Base-by-base conservation (phyloP, 352 stramenopile species). In the Pythium aphanidermatum region DNA sequence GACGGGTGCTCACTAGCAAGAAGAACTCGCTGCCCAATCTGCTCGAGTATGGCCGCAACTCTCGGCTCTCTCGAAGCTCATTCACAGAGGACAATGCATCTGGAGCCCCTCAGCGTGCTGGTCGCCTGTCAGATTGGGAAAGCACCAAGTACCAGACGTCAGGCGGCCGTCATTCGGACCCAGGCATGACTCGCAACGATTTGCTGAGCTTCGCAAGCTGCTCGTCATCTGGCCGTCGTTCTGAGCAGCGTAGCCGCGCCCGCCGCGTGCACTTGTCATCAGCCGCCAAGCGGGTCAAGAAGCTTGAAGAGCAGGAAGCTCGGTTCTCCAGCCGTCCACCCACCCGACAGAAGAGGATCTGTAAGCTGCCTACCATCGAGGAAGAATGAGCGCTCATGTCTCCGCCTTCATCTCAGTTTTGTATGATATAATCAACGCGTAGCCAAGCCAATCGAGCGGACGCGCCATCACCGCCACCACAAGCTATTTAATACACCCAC, bases 271-370 rank as follows among this genome's bases (percentile, higher is more conserved):
- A 91, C 41, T 58, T 88, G 47, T 91, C 79, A 23, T 88, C 79
- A 12, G 79, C 76, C 9, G 79, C 79, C 35, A 91, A 91, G 68
- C 79, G 79, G 37, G 71, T 88, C 9, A 88, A 91, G 59, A 82
- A 70, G 42, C 68, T 88, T n/a, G 79, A 91, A 41, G 79, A 91
- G 38, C 65, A 83, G 31, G 79, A 91, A 48, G 78, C 78, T 12
- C 71, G 75, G 14, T 87, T 88, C 46, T 69, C 44, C 52, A 69
- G 45, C 38, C 59, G 39, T 43, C 68, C 51, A 2, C 41, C 39
- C 31, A 38, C 39, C 46, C 56, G 30, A 37, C 58, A 62, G 24
- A 75, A 72, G 51, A 74, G 68, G 27, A 39, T 66, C 16, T 58
- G 58, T 16, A 44, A 60, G 24, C 63, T 86, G 13, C 16, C 37